A percentile compares a stretch with the other conserved stretches of the same genome.
Conservation (phyloP, 441 rosid genomes). For the Brassica hybrid region DNA sequence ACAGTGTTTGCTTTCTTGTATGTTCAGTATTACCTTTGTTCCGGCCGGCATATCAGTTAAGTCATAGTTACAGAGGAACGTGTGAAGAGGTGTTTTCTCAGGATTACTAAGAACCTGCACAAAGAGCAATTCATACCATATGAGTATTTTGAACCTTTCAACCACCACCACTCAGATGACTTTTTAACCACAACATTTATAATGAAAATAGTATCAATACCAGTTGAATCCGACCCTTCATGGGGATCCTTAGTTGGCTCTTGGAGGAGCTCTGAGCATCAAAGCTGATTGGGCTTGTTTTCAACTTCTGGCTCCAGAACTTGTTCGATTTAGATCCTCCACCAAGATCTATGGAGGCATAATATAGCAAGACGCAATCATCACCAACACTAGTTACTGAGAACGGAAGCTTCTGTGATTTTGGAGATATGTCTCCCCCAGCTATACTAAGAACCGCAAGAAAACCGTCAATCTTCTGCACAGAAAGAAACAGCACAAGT, state of each 20-base stretch:
- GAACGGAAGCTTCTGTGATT: slow-evolving; percentile 92
- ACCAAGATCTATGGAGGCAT: slow-evolving; percentile 81
- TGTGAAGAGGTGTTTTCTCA: slow-evolving; percentile 96
- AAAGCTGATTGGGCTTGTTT: slow-evolving; percentile 51
- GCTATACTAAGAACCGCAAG: slow-evolving; percentile 91
- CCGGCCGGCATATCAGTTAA: slow-evolving; percentile 96
- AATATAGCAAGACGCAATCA: slow-evolving; percentile 77
- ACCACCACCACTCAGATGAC: background rate
- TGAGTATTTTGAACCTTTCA: slow-evolving; percentile 34
- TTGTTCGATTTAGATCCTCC: slow-evolving; percentile 64
- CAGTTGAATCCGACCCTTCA: slow-evolving; percentile 97
- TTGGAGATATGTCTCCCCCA: slow-evolving; percentile 89
- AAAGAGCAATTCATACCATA: slow-evolving; percentile 26
- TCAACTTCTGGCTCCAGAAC: slow-evolving; percentile 60
- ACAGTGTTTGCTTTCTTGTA: background rate
- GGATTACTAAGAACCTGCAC: slow-evolving; percentile 96
- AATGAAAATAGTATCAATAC: slow-evolving; percentile 47
- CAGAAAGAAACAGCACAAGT: slow-evolving; percentile 25
- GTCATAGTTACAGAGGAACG: slow-evolving; percentile 93
- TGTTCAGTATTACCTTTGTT: slow-evolving; percentile 68
- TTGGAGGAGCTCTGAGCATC: slow-evolving; percentile 68
- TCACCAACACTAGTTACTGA: slow-evolving; percentile 91
- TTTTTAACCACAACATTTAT: background rate
- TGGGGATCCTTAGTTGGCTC: slow-evolving; percentile 77
- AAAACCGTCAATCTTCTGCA: slow-evolving; percentile 88